Conservation (phyloP, 371 early-diverging fungal genomes). For the Apophysomyces variabilis region DNA sequence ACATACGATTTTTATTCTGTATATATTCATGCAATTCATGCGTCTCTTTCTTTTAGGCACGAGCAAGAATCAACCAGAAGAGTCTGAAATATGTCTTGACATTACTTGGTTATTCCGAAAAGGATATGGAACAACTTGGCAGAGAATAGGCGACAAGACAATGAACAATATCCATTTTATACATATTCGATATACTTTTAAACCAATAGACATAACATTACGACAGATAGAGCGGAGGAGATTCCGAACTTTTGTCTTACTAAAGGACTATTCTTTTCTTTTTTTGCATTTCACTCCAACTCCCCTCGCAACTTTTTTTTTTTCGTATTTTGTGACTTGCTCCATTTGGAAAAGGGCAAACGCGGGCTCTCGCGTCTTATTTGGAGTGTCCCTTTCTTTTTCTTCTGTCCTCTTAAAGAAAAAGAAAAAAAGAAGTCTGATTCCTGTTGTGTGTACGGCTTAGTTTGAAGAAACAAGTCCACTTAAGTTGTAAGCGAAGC, state of each 20-base stretch:
- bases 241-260: slow-evolving; percentile 4
- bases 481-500: too few species aligned
- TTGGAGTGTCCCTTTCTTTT: neutral
- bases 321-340: slow-evolving; percentile 3
- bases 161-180: too few species aligned
- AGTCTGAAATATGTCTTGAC: slow-evolving; percentile 81
- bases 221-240: neutral
- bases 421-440: too few species aligned
- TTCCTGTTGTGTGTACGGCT: too few species aligned
- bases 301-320: neutral
- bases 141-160: neutral
- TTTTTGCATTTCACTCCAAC: neutral
- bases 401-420: neutral
- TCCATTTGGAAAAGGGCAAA: slow-evolving; percentile 8
- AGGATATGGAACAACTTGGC: slow-evolving; percentile 54
- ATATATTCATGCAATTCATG: neutral
- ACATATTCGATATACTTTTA: too few species aligned
- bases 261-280: too few species aligned
- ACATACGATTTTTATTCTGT: neutral
- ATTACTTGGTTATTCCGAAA: slow-evolving; percentile 51
- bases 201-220: neutral
- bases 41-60: slow-evolving; percentile 55
- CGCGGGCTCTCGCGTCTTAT: neutral
- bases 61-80: slow-evolving; percentile 91
- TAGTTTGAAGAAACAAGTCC: too few species aligned